Conservation (phyloP, 257 asterid genomes). For the Penstemon eatonii region DNA sequence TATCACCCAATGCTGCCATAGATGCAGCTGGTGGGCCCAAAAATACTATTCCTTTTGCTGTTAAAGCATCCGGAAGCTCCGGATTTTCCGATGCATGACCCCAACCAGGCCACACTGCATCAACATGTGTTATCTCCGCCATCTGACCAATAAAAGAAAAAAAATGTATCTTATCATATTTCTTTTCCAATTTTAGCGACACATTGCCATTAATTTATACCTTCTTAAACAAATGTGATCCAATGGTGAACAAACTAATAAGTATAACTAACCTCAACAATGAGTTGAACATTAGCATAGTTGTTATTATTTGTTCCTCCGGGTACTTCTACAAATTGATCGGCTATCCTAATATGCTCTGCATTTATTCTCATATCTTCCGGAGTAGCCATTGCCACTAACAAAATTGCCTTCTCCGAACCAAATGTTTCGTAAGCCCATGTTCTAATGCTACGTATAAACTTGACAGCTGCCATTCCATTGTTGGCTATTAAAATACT, state of each 20-base stretch:
- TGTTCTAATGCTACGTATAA: constrained; percentile 91
- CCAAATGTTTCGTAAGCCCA: constrained; percentile 99
- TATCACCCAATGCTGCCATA: constrained; percentile 98
- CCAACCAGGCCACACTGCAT: constrained; percentile 99
- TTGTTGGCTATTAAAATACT: constrained; percentile 96
- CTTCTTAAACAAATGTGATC: not conserved
- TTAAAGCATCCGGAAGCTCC: constrained; percentile 90
- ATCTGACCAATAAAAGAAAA: constrained; percentile 48
- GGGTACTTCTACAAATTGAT: constrained; percentile 98
- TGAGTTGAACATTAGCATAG: constrained; percentile 98
- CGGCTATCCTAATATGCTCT: constrained; percentile 98
- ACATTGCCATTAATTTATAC: constrained; percentile 13
- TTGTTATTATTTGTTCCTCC: constrained; percentile 98
- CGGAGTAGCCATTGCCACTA: constrained; percentile 99
- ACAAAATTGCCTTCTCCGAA: constrained; percentile 86
- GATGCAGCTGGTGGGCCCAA: constrained; percentile 92
- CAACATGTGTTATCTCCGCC: constrained; percentile 97
- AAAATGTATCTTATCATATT: not conserved
- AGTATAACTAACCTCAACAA: constrained; percentile 75
- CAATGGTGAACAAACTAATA: constrained; percentile 15
- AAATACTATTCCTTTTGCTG: constrained; percentile 78
- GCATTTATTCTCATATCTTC: constrained; percentile 99
- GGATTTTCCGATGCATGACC: constrained; percentile 99
- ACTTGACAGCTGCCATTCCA: constrained; percentile 99
- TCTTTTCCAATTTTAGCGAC: constrained; percentile 9